phyloP scores from a whole-genome alignment of 2,329 filamentous ascomycete species.

The Cercospora sp. region DNA sequence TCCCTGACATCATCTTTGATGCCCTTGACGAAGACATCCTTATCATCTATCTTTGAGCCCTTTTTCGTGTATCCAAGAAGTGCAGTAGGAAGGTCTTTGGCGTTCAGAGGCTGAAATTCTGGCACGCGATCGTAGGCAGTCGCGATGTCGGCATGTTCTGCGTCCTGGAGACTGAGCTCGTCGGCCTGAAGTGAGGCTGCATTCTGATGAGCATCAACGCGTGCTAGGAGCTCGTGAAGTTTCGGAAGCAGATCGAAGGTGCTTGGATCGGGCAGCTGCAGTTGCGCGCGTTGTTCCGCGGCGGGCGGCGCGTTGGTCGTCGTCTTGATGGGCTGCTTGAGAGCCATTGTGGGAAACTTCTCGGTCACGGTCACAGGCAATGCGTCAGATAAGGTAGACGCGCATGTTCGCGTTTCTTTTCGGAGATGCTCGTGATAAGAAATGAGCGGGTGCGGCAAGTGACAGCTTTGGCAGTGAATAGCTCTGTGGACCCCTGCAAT shows the following conservation, averaged over 20 bases:
- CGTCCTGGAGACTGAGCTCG: slow-evolving; percentile 5
- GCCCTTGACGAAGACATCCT: slow-evolving; percentile 49
- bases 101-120: slow-evolving; percentile 49
- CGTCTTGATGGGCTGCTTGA: slow-evolving; percentile 27
- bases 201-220: slow-evolving; percentile 51
- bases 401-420: not conserved
- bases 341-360: slow-evolving; percentile 15
- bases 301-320: slow-evolving; percentile 24
- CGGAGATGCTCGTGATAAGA: slow-evolving; percentile 4
- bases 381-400: not conserved
- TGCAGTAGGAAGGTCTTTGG: slow-evolving; percentile 77
- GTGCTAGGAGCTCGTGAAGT: slow-evolving; percentile 73
- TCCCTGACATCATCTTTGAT: slow-evolving; percentile 72
- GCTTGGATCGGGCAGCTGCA: slow-evolving; percentile 68
- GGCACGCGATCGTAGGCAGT: slow-evolving; percentile 40
- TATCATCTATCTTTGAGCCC: not conserved
- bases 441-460: not conserved
- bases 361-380: not conserved
- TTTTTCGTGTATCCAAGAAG: slow-evolving; percentile 53
- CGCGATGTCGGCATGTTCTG: slow-evolving; percentile 20
- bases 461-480: not conserved
- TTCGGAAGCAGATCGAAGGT: slow-evolving; percentile 83
- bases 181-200: slow-evolving; percentile 10
- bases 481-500: slow-evolving; percentile 5
- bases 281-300: slow-evolving; percentile 33